Evolutionary conservation across 2,329 filamentous ascomycete genomes (phyloP).

Genomic region (Xylaria sp.): DNA sequence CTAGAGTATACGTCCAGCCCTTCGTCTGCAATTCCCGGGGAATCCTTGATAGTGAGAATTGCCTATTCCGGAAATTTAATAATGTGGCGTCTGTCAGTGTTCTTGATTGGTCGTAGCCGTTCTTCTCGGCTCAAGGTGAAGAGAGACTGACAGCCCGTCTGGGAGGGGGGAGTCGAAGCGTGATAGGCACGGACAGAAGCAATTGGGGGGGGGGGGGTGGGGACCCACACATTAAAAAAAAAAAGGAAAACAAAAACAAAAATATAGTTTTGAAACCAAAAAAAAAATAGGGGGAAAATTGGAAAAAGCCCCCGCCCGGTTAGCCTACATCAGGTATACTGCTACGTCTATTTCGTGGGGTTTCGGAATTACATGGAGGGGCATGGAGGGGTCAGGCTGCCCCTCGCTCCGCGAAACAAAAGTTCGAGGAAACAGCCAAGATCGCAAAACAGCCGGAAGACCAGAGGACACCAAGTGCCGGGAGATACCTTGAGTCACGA

Average conservation of each 20-base stretch:
- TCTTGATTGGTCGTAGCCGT: constrained; percentile 8
- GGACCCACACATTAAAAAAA: no score
- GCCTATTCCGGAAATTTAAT: constrained; percentile 39
- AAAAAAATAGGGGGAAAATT: no score
- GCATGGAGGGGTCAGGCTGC: not conserved
- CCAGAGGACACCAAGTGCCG: constrained; percentile 25
- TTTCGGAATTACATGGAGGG: constrained; percentile 11
- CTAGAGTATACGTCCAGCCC: not conserved
- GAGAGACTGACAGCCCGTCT: not conserved
- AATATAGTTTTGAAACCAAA: no score
- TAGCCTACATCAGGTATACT: no score
- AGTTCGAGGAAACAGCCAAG: not conserved
- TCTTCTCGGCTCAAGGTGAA: constrained; percentile 16
- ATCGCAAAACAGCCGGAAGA: constrained; percentile 29
- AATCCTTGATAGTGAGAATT: constrained; percentile 30
- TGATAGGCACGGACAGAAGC: constrained; percentile 16
- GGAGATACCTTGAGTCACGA: constrained; percentile 4
- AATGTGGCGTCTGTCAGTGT: constrained; percentile 11
- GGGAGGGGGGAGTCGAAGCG: not conserved
- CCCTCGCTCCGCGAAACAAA: constrained; percentile 6
- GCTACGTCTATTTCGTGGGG: not conserved
- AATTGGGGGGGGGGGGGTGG: not conserved
- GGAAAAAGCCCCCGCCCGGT: no score
- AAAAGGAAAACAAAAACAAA: no score
- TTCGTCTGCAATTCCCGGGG: not conserved